Conservation (phyloP, 2,329 filamentous ascomycete genomes). For the Pezicula carpinea region DNA sequence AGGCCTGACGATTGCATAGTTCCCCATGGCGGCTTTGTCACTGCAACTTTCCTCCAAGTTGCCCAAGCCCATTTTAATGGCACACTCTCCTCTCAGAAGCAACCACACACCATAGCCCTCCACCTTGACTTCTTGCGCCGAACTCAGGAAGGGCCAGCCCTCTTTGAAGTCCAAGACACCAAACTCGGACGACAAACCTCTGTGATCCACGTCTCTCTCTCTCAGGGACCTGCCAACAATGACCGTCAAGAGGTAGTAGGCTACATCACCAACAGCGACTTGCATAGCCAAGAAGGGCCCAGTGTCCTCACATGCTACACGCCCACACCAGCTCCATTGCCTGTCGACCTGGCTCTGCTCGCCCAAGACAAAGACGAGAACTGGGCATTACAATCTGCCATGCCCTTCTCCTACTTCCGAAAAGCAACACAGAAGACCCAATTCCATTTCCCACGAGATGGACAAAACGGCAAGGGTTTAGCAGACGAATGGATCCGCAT, state of each 20-base stretch:
- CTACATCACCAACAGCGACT: conserved; percentile 62
- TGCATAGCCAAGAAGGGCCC: conserved; percentile 52
- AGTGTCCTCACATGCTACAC: conserved; percentile 50
- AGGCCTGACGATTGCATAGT: conserved; percentile 37
- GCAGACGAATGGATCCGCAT: conserved; percentile 67
- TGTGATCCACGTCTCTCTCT: conserved; percentile 56
- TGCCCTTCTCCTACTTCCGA: conserved; percentile 26
- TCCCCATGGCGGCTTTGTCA: conserved; percentile 67
- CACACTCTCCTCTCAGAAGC: conserved; percentile 51
- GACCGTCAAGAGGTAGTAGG: conserved; percentile 57
- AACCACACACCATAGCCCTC: conserved; percentile 58
- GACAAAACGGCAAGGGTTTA: conserved; percentile 33
- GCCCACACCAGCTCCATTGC: conserved; percentile 32
- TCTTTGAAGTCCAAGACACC: conserved; percentile 54
- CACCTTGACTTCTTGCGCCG: conserved; percentile 63
- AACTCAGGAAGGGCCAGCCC: conserved; percentile 52
- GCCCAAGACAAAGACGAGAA: conserved; percentile 37
- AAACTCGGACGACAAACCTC: conserved; percentile 62
- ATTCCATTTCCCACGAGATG: conserved; percentile 45
- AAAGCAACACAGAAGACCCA: conserved; percentile 40
- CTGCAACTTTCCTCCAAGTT: conserved; percentile 55
- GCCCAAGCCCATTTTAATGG: conserved; percentile 54
- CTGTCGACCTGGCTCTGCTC: conserved; percentile 38
- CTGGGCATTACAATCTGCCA: conserved; percentile 32
- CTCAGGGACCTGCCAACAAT: conserved; percentile 32